Conservation (phyloP, 2,329 filamentous ascomycete species). For the Alternaria panax region DNA sequence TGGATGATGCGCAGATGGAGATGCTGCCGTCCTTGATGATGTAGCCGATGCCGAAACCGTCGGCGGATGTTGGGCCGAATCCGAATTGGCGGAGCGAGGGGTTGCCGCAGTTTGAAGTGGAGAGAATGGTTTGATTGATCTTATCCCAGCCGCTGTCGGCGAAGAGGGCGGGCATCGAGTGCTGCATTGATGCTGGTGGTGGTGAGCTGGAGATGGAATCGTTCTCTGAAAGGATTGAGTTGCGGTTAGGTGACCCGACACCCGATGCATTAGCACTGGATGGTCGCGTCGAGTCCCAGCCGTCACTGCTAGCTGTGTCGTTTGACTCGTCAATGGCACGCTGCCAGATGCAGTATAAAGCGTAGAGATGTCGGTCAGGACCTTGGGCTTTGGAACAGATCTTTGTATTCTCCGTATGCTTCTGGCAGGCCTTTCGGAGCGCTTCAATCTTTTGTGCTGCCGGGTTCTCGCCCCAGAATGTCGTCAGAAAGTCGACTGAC, state of each 20-base stretch:
- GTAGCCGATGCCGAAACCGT: slow-evolving; percentile 97
- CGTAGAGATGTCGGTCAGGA: slow-evolving; percentile 92
- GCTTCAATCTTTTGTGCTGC: slow-evolving; percentile 84
- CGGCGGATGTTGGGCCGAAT: slow-evolving; percentile 91
- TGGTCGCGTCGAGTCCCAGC: slow-evolving; percentile 52
- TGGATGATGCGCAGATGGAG: slow-evolving; percentile 89
- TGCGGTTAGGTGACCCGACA: slow-evolving; percentile 62
- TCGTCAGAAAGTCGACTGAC: slow-evolving; percentile 85
- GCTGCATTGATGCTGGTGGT: slow-evolving; percentile 58
- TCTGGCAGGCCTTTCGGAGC: slow-evolving; percentile 81
- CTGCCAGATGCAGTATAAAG: slow-evolving; percentile 94
- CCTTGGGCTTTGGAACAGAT: slow-evolving; percentile 90
- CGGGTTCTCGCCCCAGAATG: slow-evolving; percentile 93
- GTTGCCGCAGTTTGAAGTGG: slow-evolving; percentile 98
- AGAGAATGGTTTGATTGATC: slow-evolving; percentile 91
- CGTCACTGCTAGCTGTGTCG: slow-evolving; percentile 64
- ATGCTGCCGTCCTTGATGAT: slow-evolving; percentile 97
- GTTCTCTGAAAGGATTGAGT: slow-evolving; percentile 59
- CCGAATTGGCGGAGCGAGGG: slow-evolving; percentile 94
- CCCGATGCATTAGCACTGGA: slow-evolving; percentile 62
- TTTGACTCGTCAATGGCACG: slow-evolving; percentile 78
- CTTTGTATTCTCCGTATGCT: slow-evolving; percentile 79
- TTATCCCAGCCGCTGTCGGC: slow-evolving; percentile 91
- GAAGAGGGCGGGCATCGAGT: slow-evolving; percentile 78
- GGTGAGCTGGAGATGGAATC: slow-evolving; percentile 60